Conservation (phyloP, 371 early-diverging fungal species). For the Mortierella polycephala region DNA sequence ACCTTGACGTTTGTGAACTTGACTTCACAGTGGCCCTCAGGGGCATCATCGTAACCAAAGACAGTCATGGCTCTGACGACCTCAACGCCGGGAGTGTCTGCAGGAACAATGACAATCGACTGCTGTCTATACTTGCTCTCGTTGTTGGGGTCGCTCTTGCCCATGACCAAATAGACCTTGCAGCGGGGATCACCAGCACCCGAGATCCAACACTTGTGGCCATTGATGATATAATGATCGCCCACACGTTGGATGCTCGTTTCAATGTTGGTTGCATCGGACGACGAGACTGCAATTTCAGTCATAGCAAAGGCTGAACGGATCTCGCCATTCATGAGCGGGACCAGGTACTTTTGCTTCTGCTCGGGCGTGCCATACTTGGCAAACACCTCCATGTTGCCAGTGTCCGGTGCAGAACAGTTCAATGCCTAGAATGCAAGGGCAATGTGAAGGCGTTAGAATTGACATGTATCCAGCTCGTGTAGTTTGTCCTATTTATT, state of each 20-base stretch:
- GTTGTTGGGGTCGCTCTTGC: conserved; percentile 83
- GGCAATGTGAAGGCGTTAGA: too few relatives aligned
- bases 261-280: conserved; percentile 97
- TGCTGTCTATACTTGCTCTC: conserved; percentile 85
- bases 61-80: conserved; percentile 88
- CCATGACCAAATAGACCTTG: conserved; percentile 89
- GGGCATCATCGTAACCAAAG: conserved; percentile 97
- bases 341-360: conserved; percentile 86
- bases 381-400: conserved; percentile 98
- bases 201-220: conserved; percentile 97
- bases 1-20: conserved; percentile 90
- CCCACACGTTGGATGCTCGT: conserved; percentile 76
- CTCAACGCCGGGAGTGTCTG: conserved; percentile 85
- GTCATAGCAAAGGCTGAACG: conserved; percentile 99
- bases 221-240: conserved; percentile 87
- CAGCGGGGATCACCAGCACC: conserved; percentile 95
- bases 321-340: conserved; percentile 90
- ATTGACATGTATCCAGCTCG: not conserved
- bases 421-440: conserved; percentile 71
- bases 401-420: conserved; percentile 97
- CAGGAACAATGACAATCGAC: conserved; percentile 90
- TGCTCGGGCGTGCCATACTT: conserved; percentile 92
- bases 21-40: conserved; percentile 95
- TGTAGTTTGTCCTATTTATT: too few relatives aligned
- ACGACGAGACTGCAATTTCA: conserved; percentile 91